Evolutionary conservation across 164 flowering plant genomes (phyloP).

Genomic region (Dillenia suffruticosa): DNA sequence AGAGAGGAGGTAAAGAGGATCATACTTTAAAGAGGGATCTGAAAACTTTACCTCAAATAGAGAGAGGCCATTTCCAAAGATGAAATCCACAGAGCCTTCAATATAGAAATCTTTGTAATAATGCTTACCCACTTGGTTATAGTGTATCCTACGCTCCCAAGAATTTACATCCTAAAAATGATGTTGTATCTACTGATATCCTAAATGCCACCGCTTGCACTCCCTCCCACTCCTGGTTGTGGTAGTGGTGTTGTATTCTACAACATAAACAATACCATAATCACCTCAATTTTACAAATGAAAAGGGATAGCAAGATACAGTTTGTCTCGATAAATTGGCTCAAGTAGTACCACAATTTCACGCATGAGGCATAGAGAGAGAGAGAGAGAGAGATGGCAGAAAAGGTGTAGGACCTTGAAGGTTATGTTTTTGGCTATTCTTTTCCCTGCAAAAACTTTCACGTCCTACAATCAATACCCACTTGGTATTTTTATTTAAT

Average conservation of each 20-base stretch:
- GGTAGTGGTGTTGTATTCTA: conserved; percentile 96
- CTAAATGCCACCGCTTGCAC: conserved; percentile 95
- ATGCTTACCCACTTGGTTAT: conserved; percentile 90
- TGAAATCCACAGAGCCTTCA: conserved; percentile 97
- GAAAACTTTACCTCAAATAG: conserved; percentile 66
- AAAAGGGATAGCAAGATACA: too few relatives aligned
- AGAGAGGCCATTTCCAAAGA: conserved; percentile 91
- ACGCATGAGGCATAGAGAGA: background rate
- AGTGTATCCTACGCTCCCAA: conserved; percentile 96
- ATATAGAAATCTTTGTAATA: conserved; percentile 96
- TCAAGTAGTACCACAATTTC: too few relatives aligned
- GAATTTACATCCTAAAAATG: conserved; percentile 80
- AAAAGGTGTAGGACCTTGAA: conserved; percentile 56
- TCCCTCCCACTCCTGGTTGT: conserved; percentile 71
- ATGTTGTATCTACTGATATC: conserved; percentile 91
- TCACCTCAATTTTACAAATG: too few relatives aligned
- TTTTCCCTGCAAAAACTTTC: conserved; percentile 57
- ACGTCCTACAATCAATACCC: conserved; percentile 2
- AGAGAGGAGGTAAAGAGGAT: background rate
- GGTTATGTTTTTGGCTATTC: conserved; percentile 94
- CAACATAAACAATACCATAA: conserved; percentile 6
- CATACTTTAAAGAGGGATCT: background rate
- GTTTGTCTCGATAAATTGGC: too few relatives aligned
- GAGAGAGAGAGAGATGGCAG: background rate
- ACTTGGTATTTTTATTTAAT: too few relatives aligned